Evolutionary conservation across 2,329 filamentous ascomycete species (phyloP).

Genomic region (Cladosporium oxysporum): DNA sequence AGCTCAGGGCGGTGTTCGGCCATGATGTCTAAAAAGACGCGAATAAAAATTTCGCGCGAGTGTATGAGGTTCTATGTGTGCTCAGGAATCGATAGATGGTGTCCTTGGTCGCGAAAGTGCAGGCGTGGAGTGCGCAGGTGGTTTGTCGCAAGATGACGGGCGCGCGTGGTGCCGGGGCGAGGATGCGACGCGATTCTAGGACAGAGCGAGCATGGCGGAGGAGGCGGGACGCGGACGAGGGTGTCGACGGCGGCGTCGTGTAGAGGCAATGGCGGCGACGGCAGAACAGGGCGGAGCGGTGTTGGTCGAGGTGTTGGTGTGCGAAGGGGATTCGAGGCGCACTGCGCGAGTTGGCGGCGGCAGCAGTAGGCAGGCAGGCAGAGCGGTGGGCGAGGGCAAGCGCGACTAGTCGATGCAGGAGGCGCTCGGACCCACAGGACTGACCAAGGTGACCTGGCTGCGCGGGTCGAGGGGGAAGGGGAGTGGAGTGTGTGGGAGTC

Average conservation of each 20-base stretch:
- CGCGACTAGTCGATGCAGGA: neutral
- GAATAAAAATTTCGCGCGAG: neutral
- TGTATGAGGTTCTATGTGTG: neutral
- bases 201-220: constrained; percentile 13
- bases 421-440: constrained; percentile 1
- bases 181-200: constrained; percentile 18
- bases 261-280: neutral
- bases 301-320: neutral
- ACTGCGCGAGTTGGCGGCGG: neutral
- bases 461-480: neutral
- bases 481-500: neutral
- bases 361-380: neutral
- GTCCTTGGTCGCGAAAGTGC: neutral
- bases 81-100: constrained; percentile 2
- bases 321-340: constrained; percentile 1
- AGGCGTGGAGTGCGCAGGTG: constrained; percentile 2
- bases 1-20: constrained; percentile 47
- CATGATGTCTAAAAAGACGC: constrained; percentile 35
- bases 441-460: neutral
- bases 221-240: neutral
- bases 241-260: neutral
- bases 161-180: constrained; percentile 9
- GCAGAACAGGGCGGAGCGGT: neutral
- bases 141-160: constrained; percentile 15
- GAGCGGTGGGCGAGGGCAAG: constrained; percentile 13